phyloP scores from a whole-genome alignment of 1,284 basidiomycete species.

The Austroboletus novae-zelandiae region DNA sequence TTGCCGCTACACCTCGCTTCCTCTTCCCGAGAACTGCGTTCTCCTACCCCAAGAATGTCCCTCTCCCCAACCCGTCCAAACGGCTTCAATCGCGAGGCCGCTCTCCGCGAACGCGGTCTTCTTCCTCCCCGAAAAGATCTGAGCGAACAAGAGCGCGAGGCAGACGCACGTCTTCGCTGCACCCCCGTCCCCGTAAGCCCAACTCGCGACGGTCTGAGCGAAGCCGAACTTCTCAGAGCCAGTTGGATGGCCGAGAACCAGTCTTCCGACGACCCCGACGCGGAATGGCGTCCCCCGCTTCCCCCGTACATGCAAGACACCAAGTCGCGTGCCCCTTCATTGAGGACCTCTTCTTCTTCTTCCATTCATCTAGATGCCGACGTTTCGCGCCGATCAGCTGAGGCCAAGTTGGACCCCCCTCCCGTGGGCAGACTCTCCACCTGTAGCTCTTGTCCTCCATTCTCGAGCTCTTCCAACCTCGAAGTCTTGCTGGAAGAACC shows the following conservation, averaged over 20 bases:
- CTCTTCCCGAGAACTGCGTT: not conserved
- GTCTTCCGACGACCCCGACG: slow-evolving; percentile 16
- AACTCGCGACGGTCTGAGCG: slow-evolving; percentile 28
- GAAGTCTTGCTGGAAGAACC: slow-evolving; percentile 33
- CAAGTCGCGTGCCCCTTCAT: not conserved
- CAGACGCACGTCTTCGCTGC: slow-evolving; percentile 39
- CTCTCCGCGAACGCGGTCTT: slow-evolving; percentile 52
- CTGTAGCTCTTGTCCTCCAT: slow-evolving; percentile 20
- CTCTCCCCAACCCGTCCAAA: slow-evolving; percentile 23
- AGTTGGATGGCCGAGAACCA: slow-evolving; percentile 46
- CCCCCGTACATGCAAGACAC: not conserved
- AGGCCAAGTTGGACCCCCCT: slow-evolving; percentile 10
- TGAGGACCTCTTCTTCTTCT: not conserved
- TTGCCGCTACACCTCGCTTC: slow-evolving; percentile 2
- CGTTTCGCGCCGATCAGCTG: slow-evolving; percentile 5
- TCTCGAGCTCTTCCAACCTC: slow-evolving; percentile 25
- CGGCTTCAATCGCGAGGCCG: slow-evolving; percentile 41
- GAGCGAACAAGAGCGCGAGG: slow-evolving; percentile 46
- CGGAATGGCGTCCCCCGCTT: slow-evolving; percentile 2
- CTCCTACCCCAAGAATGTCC: not conserved
- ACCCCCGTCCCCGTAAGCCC: slow-evolving; percentile 17
- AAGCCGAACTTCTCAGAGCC: slow-evolving; percentile 47
- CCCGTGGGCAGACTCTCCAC: slow-evolving; percentile 20
- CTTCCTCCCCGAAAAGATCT: slow-evolving; percentile 47
- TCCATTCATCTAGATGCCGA: slow-evolving; percentile 3